Conservation (phyloP, 768 basidiomycete genomes). For the Auricularia heimuer region DNA sequence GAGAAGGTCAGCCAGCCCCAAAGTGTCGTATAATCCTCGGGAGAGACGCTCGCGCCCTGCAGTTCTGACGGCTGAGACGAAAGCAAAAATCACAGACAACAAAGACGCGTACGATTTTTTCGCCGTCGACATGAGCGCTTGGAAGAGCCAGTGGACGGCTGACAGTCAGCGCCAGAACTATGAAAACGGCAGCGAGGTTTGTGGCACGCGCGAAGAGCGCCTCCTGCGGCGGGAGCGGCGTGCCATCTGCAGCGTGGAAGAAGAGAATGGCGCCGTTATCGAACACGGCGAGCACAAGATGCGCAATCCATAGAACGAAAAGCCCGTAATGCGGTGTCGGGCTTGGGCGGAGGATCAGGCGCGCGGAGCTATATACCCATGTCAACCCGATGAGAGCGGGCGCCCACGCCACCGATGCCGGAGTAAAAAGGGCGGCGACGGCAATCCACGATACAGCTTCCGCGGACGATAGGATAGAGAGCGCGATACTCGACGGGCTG, state of each 20-base stretch:
- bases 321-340: constrained; percentile 56
- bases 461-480: constrained; percentile 44
- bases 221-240: constrained; percentile 30
- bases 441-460: constrained; percentile 50
- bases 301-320: constrained; percentile 44
- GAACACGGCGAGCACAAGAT: constrained; percentile 37
- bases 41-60: constrained; percentile 47
- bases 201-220: constrained; percentile 18
- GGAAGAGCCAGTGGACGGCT: constrained; percentile 64
- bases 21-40: constrained; percentile 68
- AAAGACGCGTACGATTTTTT: constrained; percentile 50
- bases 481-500: constrained; percentile 51
- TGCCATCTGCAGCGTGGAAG: constrained; percentile 26
- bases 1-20: constrained; percentile 62
- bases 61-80: not conserved
- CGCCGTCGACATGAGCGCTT: constrained; percentile 35
- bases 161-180: constrained; percentile 38
- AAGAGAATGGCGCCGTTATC: constrained; percentile 47
- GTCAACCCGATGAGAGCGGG: constrained; percentile 32
- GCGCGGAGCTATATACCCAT: constrained; percentile 55
- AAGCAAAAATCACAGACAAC: not conserved
- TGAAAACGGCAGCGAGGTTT: constrained; percentile 37
- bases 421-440: constrained; percentile 34
- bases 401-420: constrained; percentile 29
- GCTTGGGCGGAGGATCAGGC: constrained; percentile 40